Evolutionary conservation across 108 stramenopile species (phyloP).

Genomic region (Nitzschia inconspicua): DNA sequence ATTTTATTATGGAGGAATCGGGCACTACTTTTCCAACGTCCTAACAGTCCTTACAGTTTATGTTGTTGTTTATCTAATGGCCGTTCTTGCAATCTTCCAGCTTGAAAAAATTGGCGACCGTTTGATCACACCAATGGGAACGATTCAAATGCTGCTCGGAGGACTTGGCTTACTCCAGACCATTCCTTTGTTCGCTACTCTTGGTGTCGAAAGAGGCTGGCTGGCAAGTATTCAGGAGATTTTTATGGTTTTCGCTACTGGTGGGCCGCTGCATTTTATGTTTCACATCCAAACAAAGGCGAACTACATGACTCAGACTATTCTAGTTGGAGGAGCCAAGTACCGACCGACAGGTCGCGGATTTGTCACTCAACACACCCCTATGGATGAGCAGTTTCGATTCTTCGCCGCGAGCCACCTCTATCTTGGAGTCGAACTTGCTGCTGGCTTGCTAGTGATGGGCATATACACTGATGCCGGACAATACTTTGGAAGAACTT

Average conservation of each 20-base stretch:
- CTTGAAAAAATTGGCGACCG: conserved; percentile 93
- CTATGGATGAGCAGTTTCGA: conserved; percentile 94
- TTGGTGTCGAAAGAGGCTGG: conserved; percentile 95
- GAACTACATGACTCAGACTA: conserved; percentile 96
- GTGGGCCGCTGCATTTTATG: conserved; percentile 98
- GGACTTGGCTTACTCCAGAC: conserved; percentile 94
- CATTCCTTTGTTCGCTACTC: conserved; percentile 94
- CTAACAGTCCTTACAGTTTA: conserved; percentile 93
- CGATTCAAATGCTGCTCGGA: conserved; percentile 91
- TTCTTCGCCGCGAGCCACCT: conserved; percentile 97
- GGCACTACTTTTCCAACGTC: conserved; percentile 95
- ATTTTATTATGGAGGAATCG: conserved; percentile 98
- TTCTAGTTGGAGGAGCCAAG: conserved; percentile 96
- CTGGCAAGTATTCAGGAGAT: conserved; percentile 84
- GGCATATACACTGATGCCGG: conserved; percentile 80
- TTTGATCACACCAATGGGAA: conserved; percentile 90
- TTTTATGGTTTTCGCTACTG: conserved; percentile 90
- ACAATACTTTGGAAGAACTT: conserved; percentile 95
- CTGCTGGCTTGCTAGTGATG: conserved; percentile 87
- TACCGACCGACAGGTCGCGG: conserved; percentile 98
- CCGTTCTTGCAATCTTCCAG: conserved; percentile 87
- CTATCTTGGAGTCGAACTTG: conserved; percentile 95
- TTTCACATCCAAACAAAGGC: conserved; percentile 99
- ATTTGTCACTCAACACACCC: conserved; percentile 96
- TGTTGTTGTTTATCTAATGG: conserved; percentile 91